These are phyloP conservation scores for Conticribra weissflogii DNA, from an alignment of 108 stramenopile genomes.

Conservation along the genomic window DNA sequence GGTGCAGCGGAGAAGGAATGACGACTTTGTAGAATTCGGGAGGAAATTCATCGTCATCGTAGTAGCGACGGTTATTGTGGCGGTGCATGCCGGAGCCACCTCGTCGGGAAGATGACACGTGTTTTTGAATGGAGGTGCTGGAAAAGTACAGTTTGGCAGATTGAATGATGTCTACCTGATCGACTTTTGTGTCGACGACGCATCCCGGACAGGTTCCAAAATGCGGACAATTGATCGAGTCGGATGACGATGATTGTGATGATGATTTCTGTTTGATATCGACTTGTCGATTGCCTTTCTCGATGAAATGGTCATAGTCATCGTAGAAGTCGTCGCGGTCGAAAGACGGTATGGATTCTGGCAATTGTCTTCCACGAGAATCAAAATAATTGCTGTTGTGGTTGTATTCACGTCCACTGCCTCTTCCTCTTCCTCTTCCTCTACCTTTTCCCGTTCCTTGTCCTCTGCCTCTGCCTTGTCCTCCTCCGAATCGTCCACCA, in stretches of 20 bases:
- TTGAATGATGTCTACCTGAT: constrained; percentile 59
- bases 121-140: constrained; percentile 62
- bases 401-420: background rate
- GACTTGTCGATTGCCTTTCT: too few species aligned
- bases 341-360: too few species aligned
- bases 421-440: background rate
- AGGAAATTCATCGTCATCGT: constrained; percentile 47
- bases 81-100: background rate
- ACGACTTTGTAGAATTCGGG: constrained; percentile 61
- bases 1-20: constrained; percentile 60
- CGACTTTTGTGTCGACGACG: constrained; percentile 47
- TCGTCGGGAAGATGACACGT: constrained; percentile 40
- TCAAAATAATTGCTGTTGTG: background rate
- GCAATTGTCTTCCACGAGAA: too few species aligned
- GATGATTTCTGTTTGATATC: too few species aligned
- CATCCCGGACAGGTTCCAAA: constrained; percentile 86
- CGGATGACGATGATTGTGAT: background rate
- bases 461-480: background rate
- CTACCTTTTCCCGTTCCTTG: background rate
- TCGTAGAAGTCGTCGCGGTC: too few species aligned
- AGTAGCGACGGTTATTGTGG: background rate
- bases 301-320: too few species aligned
- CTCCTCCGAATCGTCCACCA: background rate
- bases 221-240: constrained; percentile 55
- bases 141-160: constrained; percentile 81